Base-by-base conservation (phyloP, 2,329 filamentous ascomycete species). In the Trichoderma semiorbis region DNA sequence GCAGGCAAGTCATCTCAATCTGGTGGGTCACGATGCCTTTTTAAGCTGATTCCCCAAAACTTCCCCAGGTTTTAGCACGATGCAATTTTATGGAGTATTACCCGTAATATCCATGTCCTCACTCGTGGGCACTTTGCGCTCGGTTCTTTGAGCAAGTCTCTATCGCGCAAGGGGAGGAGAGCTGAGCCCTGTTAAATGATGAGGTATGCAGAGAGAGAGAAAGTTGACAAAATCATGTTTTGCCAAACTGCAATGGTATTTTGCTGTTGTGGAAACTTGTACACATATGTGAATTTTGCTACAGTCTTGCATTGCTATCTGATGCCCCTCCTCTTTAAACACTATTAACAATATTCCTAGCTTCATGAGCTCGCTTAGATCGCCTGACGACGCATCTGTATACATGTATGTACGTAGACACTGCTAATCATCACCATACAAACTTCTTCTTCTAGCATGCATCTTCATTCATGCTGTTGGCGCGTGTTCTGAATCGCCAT, bases 11-110 rank as follows among this genome's bases (percentile, higher is more conserved):
- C 12, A 55, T 24, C 30, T 43, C 61, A 12, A 34, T 10, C 21
- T 28, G 60, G 69, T 70, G 68, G 68, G 60, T 65, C 68, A 66
- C 61, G 60, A 65, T 65, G 16, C 39, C 77, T 74, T 72, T 83
- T 26, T 12, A 79, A 5, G 11, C 82, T 76, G 63, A 81, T 76
- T 80, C 84, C 76, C 79, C 83, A 74, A 77, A 82, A 81, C 55
- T 69, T 69, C 67, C 30, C 67, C 67, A 61, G 67, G 16, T 69
- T 69, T 69, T 67, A 43, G 65, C 65, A 68, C 32, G 24, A 43
- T 12, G 34, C 32, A 32, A 18, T 24, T 68, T 68, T 58, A 68
- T 68, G 65, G 65, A 68, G 65, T 36, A 24, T n/a, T 39, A 7
- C 11, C 18, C 6, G 21, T 14, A 7, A 10, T 39, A 60, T 24